A percentile compares a stretch with the other conserved stretches of the same genome.
These are phyloP conservation scores for Clavariopsis aquatica DNA, from an alignment of 495 filamentous ascomycete genomes.

Conservation along the genomic window DNA sequence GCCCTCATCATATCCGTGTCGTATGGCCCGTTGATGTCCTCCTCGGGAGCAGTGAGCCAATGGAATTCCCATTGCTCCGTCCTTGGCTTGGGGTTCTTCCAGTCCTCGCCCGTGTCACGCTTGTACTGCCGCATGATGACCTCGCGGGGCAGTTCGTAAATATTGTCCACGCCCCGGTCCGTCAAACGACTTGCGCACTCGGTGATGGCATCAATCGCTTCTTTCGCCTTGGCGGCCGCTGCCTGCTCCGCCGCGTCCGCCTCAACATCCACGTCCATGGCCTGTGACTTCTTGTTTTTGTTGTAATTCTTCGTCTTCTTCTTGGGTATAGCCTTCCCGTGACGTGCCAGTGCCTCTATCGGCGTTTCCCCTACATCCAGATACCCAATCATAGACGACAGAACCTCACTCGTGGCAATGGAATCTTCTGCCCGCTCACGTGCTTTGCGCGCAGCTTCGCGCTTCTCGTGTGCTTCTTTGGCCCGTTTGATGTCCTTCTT, in stretches of 20 bases:
- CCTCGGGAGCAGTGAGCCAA: constrained; percentile 88
- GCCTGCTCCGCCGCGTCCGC: constrained; percentile 58
- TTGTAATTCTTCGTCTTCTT: constrained; percentile 59
- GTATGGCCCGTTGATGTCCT: constrained; percentile 76
- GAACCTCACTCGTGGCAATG: constrained; percentile 69
- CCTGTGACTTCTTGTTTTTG: constrained; percentile 56
- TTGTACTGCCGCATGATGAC: constrained; percentile 76
- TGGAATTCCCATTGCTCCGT: constrained; percentile 79
- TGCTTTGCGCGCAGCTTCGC: constrained; percentile 72
- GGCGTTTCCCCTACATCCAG: constrained; percentile 85
- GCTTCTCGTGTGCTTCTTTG: constrained; percentile 81
- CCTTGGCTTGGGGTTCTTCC: constrained; percentile 64
- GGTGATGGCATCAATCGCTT: constrained; percentile 78
- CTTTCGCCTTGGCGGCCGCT: constrained; percentile 65
- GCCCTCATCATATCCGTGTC: constrained; percentile 79
- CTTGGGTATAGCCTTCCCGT: constrained; percentile 69
- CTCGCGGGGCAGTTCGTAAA: constrained; percentile 90
- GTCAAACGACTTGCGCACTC: constrained; percentile 85
- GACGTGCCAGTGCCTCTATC: constrained; percentile 80
- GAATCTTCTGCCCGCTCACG: constrained; percentile 71
- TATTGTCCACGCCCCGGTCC: constrained; percentile 74
- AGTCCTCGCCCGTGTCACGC: constrained; percentile 86
- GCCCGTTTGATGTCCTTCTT: constrained; percentile 91
- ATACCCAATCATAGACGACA: constrained; percentile 67
- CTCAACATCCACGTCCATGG: constrained; percentile 70